Evolutionary conservation across 2,329 filamentous ascomycete genomes (phyloP).

Genomic region (Aphanocladium album): DNA sequence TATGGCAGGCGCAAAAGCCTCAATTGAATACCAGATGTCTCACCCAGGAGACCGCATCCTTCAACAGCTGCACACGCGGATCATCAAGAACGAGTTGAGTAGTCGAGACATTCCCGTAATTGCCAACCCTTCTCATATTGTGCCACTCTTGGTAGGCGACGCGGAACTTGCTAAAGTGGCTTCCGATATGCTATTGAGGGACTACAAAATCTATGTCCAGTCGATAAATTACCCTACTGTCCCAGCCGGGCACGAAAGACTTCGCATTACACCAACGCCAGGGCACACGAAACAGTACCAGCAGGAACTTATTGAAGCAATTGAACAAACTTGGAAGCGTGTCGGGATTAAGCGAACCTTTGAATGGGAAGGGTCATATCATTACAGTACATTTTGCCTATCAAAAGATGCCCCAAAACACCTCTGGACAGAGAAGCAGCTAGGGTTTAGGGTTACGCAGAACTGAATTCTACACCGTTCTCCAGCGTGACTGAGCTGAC

Average conservation of each 20-base stretch:
- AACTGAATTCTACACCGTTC: no score
- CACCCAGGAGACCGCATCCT: slow-evolving; percentile 82
- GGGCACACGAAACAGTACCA: slow-evolving; percentile 82
- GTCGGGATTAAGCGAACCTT: slow-evolving; percentile 87
- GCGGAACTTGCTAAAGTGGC: slow-evolving; percentile 89
- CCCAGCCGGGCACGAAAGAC: slow-evolving; percentile 89
- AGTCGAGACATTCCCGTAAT: slow-evolving; percentile 89
- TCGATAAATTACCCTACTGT: slow-evolving; percentile 99
- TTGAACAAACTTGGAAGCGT: slow-evolving; percentile 83
- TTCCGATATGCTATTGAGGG: slow-evolving; percentile 82
- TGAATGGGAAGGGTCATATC: slow-evolving; percentile 88
- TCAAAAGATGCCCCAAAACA: slow-evolving; percentile 57
- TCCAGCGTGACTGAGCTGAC: no score
- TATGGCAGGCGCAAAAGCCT: slow-evolving; percentile 88
- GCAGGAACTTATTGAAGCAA: slow-evolving; percentile 74
- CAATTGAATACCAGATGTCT: slow-evolving; percentile 88
- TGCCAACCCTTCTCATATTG: slow-evolving; percentile 93
- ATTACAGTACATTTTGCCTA: no score
- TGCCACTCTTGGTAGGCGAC: slow-evolving; percentile 89
- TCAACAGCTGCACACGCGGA: slow-evolving; percentile 92
- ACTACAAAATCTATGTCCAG: slow-evolving; percentile 94
- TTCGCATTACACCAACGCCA: slow-evolving; percentile 92
- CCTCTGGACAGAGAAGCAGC: slow-evolving; percentile 86
- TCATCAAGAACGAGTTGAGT: slow-evolving; percentile 78
- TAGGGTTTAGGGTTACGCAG: no score